phyloP scores from a whole-genome alignment of 805 yeast genomes.

The Myxozyma kluyveri region DNA sequence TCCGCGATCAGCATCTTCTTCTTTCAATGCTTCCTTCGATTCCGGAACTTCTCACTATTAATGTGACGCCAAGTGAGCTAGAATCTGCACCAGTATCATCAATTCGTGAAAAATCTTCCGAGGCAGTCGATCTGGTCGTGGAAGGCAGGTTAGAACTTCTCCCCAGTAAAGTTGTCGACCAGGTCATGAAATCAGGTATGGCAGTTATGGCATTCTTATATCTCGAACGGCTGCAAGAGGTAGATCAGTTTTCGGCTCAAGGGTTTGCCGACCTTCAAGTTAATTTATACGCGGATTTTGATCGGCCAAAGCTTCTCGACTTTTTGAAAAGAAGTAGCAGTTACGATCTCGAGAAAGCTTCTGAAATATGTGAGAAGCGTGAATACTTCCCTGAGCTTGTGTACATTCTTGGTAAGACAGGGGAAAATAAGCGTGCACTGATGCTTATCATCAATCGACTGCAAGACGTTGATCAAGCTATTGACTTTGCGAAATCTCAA shows the following conservation, averaged over 20 bases:
- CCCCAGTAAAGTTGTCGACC: conserved; percentile 51
- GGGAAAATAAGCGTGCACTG: conserved; percentile 74
- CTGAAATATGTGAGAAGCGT: conserved; percentile 57
- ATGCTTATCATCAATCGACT: conserved; percentile 71
- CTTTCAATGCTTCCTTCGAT: conserved; percentile 23
- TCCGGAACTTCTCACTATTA: conserved; percentile 40
- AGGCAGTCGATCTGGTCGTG: conserved; percentile 55
- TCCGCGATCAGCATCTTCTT: conserved; percentile 58
- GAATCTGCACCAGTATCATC: conserved; percentile 44
- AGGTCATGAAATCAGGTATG: conserved; percentile 31
- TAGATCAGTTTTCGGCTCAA: conserved; percentile 55
- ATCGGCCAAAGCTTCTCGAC: conserved; percentile 52
- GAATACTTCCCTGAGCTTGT: conserved; percentile 69
- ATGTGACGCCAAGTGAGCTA: conserved; percentile 42
- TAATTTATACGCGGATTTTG: conserved; percentile 60
- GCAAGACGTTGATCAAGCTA: conserved; percentile 76
- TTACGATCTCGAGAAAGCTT: conserved; percentile 65
- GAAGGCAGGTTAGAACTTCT: conserved; percentile 63
- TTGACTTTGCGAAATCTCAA: conserved; percentile 66
- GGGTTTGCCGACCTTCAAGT: conserved; percentile 68
- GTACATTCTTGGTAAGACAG: conserved; percentile 74
- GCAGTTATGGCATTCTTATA: conserved; percentile 60
- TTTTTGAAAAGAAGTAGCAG: conserved; percentile 57
- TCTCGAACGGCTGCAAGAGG: conserved; percentile 54
- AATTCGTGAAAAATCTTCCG: conserved; percentile 43